These are phyloP conservation scores for Cyclotella choctawhatcheeana DNA, from an alignment of 108 stramenopile species.

Conservation along the genomic window DNA sequence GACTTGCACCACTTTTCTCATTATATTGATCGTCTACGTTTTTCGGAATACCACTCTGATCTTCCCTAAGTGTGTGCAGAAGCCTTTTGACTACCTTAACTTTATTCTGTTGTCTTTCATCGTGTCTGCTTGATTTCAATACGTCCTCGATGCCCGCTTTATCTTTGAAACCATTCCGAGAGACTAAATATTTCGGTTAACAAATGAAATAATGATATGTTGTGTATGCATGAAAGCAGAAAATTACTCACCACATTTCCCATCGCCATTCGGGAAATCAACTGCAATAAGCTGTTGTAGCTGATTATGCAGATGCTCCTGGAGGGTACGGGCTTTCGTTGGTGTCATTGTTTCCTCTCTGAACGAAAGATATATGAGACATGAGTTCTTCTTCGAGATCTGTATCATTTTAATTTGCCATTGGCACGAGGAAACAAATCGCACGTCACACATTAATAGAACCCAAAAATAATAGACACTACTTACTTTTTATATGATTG, in stretches of 20 bases:
- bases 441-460: no score
- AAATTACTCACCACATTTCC: background rate
- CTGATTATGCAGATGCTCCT: slow-evolving; percentile 47
- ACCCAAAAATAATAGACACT: no score
- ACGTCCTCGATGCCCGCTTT: slow-evolving; percentile 2
- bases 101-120: slow-evolving; percentile 31
- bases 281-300: slow-evolving; percentile 36
- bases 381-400: no score
- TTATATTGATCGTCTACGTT: background rate
- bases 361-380: no score
- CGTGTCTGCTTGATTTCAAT: slow-evolving; percentile 26
- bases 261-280: background rate
- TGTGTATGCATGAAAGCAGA: no score
- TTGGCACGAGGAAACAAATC: no score
- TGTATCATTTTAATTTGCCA: no score
- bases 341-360: background rate
- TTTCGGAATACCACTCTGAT: slow-evolving; percentile 16
- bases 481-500: no score
- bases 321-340: slow-evolving; percentile 29
- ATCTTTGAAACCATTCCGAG: background rate
- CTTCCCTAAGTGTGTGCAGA: slow-evolving; percentile 26
- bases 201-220: no score
- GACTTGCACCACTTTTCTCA: background rate
- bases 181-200: background rate
- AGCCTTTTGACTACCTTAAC: slow-evolving; percentile 25